These are phyloP conservation scores for Leccinellum luteum DNA, from an alignment of 768 basidiomycete species.

Conservation along the genomic window DNA sequence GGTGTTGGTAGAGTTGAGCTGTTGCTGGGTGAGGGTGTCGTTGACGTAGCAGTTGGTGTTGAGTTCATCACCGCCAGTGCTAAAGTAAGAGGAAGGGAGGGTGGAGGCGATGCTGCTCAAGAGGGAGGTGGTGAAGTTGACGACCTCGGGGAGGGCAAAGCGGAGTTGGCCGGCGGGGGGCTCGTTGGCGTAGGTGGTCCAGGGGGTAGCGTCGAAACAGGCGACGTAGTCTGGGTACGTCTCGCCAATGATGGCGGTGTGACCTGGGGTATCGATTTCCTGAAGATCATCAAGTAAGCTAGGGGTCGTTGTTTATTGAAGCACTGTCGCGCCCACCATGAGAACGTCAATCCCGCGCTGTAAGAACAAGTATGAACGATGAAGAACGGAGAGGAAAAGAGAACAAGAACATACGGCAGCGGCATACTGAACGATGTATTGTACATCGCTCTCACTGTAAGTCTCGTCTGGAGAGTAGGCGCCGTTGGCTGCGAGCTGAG, in stretches of 20 bases:
- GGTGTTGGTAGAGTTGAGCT: constrained; percentile 46
- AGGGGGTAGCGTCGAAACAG: constrained; percentile 55
- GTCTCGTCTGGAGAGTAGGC: constrained; percentile 59
- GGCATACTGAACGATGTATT: constrained; percentile 64
- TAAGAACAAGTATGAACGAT: constrained; percentile 1
- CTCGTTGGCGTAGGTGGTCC: constrained; percentile 62
- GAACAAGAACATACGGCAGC: constrained; percentile 50
- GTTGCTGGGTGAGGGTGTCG: constrained; percentile 57
- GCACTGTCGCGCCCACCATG: constrained; percentile 31
- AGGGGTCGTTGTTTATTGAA: background rate
- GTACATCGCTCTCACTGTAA: constrained; percentile 57
- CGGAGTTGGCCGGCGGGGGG: constrained; percentile 85
- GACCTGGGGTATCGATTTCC: constrained; percentile 86
- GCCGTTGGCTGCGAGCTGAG: constrained; percentile 57
- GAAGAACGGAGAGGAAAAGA: background rate
- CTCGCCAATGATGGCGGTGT: constrained; percentile 61
- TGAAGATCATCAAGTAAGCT: constrained; percentile 19
- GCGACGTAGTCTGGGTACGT: constrained; percentile 76
- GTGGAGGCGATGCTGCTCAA: constrained; percentile 50
- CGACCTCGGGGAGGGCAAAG: constrained; percentile 57
- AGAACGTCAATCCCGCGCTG: constrained; percentile 75
- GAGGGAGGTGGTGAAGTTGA: constrained; percentile 56
- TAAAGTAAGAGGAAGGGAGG: constrained; percentile 61
- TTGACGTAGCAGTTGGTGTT: constrained; percentile 64
- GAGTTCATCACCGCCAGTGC: constrained; percentile 82